Conservation (phyloP, 306 rosid genomes). For the Vigna mungo region DNA sequence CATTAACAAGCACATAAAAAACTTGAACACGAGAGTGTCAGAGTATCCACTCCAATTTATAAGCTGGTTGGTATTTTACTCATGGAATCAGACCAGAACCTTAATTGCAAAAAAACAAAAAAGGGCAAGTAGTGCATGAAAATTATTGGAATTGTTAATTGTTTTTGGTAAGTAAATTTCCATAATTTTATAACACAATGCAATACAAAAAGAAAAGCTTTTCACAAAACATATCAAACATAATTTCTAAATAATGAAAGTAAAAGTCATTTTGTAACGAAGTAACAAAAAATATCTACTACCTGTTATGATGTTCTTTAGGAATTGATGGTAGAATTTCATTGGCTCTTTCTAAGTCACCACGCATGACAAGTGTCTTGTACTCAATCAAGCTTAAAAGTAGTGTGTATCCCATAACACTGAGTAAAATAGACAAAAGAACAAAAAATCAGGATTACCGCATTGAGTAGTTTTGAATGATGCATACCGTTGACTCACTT, state of each 20-base stretch:
- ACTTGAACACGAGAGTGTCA: slow-evolving; percentile 3
- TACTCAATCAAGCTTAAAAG: slow-evolving; percentile 97
- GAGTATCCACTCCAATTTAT: slow-evolving; percentile 29
- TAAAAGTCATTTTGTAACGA: slow-evolving; percentile 23
- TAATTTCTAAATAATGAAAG: slow-evolving; percentile 30
- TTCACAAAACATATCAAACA: slow-evolving; percentile 24
- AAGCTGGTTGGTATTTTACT: slow-evolving; percentile 17
- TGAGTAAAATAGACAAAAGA: slow-evolving; percentile 48
- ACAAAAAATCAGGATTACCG: slow-evolving; percentile 32
- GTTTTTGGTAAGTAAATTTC: slow-evolving; percentile 19
- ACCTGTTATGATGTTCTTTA: slow-evolving; percentile 96
- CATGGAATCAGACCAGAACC: slow-evolving; percentile 16
- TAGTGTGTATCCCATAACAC: slow-evolving; percentile 92
- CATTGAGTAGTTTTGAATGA: slow-evolving; percentile 26
- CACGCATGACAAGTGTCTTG: slow-evolving; percentile 99
- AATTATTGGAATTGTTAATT: slow-evolving; percentile 18
- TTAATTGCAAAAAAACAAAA: background rate
- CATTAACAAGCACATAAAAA: slow-evolving; percentile 9
- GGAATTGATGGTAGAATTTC: slow-evolving; percentile 96
- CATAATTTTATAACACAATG: slow-evolving; percentile 23
- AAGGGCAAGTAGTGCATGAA: slow-evolving; percentile 13
- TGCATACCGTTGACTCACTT: slow-evolving; percentile 50
- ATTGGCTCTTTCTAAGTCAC: slow-evolving; percentile 93
- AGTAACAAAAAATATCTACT: slow-evolving; percentile 28
- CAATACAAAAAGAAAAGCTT: slow-evolving; percentile 24